phyloP scores from a whole-genome alignment of 2,329 filamentous ascomycete genomes.

The Pyrenochaeta sp. region DNA sequence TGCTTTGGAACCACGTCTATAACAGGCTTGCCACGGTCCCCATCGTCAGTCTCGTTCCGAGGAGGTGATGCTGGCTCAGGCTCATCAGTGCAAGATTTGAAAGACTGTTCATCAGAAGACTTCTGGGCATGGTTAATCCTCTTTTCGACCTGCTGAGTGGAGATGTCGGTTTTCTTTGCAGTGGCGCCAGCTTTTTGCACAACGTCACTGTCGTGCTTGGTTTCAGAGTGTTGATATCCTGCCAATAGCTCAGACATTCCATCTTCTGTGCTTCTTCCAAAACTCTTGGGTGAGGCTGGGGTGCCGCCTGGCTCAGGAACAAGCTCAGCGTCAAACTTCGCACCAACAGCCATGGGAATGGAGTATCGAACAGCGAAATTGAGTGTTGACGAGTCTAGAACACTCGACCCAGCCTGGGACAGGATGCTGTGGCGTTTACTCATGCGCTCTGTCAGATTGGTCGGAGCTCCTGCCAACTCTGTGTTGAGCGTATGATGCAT shows the following conservation, averaged over 20 bases:
- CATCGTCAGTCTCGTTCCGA: constrained; percentile 6
- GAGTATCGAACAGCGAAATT: constrained; percentile 40
- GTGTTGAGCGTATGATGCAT: constrained; percentile 1
- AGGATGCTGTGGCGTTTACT: constrained; percentile 30
- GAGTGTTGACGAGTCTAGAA: constrained; percentile 44
- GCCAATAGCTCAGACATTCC: constrained; percentile 44
- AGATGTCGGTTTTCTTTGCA: background rate
- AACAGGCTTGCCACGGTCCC: constrained; percentile 23
- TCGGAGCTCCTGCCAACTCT: background rate
- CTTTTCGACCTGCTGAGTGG: constrained; percentile 15
- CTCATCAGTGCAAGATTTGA: constrained; percentile 40
- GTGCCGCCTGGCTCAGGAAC: constrained; percentile 6
- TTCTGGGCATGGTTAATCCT: constrained; percentile 35
- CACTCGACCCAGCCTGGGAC: constrained; percentile 35
- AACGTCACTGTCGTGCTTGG: constrained; percentile 23
- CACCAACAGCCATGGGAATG: constrained; percentile 36
- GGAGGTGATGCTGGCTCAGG: constrained; percentile 1
- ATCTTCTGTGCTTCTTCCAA: constrained; percentile 34
- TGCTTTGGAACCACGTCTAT: constrained; percentile 16
- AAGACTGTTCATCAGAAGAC: constrained; percentile 44
- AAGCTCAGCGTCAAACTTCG: constrained; percentile 11
- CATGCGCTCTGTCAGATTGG: background rate
- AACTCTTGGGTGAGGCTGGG: constrained; percentile 10
- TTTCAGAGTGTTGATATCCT: constrained; percentile 41
- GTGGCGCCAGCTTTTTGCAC: background rate